Percentiles rank a stretch among this genome's conserved stretches.
These are phyloP conservation scores for Aethionema arabicum DNA, from an alignment of 345 rosid genomes.

Conservation along the genomic window DNA sequence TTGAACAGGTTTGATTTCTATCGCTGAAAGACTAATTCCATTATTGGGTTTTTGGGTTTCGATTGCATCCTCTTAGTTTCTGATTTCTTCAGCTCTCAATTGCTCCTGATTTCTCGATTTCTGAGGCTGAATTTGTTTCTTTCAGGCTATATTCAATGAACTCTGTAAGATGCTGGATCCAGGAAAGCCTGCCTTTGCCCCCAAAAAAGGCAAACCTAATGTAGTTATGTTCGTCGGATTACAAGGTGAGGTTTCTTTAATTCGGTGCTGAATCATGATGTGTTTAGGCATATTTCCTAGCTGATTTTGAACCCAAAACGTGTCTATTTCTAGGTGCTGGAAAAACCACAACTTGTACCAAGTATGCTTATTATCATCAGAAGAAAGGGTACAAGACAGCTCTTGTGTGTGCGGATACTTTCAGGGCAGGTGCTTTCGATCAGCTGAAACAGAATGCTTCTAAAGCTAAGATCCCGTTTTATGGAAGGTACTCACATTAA, in stretches of 20 bases:
- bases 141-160: slow-evolving; percentile 72
- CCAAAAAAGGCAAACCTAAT: slow-evolving; percentile 66
- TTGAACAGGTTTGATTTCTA: slow-evolving; percentile 49
- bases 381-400: slow-evolving; percentile 77
- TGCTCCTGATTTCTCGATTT: neutral
- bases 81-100: neutral
- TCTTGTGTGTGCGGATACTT: slow-evolving; percentile 73
- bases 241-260: slow-evolving; percentile 47
- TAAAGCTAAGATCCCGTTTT: slow-evolving; percentile 68
- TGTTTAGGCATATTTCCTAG: neutral
- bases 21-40: neutral
- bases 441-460: slow-evolving; percentile 75
- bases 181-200: slow-evolving; percentile 68
- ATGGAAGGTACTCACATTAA: slow-evolving; percentile 51
- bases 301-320: neutral
- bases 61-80: neutral
- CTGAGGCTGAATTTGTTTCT: slow-evolving; percentile 6
- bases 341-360: slow-evolving; percentile 64
- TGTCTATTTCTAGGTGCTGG: slow-evolving; percentile 30
- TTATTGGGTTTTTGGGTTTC: neutral
- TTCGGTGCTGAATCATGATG: neutral
- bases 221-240: slow-evolving; percentile 76
- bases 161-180: slow-evolving; percentile 78
- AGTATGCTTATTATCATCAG: slow-evolving; percentile 70
- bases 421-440: slow-evolving; percentile 84